A percentile compares a stretch with the other conserved stretches of the same genome.
These are phyloP conservation scores for Suillus luteus DNA, from an alignment of 768 basidiomycete species.

Conservation along the genomic window DNA sequence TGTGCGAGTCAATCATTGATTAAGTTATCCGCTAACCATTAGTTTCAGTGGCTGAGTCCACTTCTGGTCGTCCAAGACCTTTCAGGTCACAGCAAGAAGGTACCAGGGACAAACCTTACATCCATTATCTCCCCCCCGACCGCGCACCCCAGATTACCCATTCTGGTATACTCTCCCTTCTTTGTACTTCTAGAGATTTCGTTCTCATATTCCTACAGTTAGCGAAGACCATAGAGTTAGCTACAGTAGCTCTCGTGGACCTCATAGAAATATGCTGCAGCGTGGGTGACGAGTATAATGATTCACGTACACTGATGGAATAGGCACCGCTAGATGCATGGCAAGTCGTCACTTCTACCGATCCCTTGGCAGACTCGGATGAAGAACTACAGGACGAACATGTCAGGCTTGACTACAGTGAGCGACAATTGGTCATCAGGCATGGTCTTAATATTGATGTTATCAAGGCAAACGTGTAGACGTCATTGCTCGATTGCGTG, in stretches of 20 bases:
- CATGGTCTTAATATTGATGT: not conserved
- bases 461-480: slow-evolving; percentile 50
- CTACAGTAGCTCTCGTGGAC: slow-evolving; percentile 20
- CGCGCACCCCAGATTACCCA: slow-evolving; percentile 22
- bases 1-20: slow-evolving; percentile 22
- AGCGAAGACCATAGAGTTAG: slow-evolving; percentile 22
- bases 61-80: slow-evolving; percentile 29
- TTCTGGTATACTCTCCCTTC: slow-evolving; percentile 23
- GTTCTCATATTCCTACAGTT: slow-evolving; percentile 1
- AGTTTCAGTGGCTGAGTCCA: slow-evolving; percentile 25
- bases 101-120: slow-evolving; percentile 35
- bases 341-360: slow-evolving; percentile 61
- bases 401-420: slow-evolving; percentile 65
- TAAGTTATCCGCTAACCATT: slow-evolving; percentile 2
- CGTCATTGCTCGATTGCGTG: slow-evolving; percentile 54
- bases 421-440: slow-evolving; percentile 26
- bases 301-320: slow-evolving; percentile 6
- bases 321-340: slow-evolving; percentile 59
- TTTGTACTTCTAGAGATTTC: not conserved
- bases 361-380: slow-evolving; percentile 73
- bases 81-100: slow-evolving; percentile 26
- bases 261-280: slow-evolving; percentile 47
- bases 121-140: slow-evolving; percentile 35
- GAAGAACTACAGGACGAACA: slow-evolving; percentile 69
- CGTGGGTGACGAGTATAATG: slow-evolving; percentile 34